Percentiles rank a stretch among this genome's conserved stretches.
phyloP scores from a whole-genome alignment of 257 asterid species.

The Solanum acaule region DNA sequence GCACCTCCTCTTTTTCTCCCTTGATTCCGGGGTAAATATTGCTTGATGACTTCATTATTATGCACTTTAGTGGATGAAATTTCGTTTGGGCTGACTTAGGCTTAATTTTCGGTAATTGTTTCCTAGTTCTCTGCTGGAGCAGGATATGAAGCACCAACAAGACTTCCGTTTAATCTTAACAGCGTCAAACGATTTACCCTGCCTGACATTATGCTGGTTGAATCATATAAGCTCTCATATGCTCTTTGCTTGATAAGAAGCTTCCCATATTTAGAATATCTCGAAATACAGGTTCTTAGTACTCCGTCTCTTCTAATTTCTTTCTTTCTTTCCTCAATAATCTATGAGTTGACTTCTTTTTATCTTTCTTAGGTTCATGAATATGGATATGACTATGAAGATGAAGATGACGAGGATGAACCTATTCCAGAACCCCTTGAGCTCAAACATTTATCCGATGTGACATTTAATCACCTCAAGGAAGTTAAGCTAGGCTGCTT shows the following conservation, averaged over 20 bases:
- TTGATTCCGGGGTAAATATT: neutral
- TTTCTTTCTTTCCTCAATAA: neutral
- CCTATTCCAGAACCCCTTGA: neutral
- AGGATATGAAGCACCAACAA: neutral
- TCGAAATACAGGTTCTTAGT: neutral
- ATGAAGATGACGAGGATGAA: neutral
- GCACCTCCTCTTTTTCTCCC: neutral
- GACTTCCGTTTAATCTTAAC: neutral
- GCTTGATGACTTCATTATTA: neutral
- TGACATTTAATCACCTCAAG: neutral
- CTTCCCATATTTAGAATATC: neutral
- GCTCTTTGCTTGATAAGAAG: neutral
- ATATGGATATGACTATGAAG: neutral
- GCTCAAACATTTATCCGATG: neutral
- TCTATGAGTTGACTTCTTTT: neutral
- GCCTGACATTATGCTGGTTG: neutral
- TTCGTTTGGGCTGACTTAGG: neutral
- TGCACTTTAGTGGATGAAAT: neutral
- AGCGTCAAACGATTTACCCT: neutral
- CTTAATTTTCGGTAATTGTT: neutral
- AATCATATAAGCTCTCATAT: neutral
- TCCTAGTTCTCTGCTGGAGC: neutral
- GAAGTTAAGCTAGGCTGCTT: neutral
- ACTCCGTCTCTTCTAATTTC: neutral
- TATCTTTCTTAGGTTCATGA: neutral